Evolutionary conservation across 2,329 filamentous ascomycete genomes (phyloP), one percentile per base, ranked within the genome.

Genomic region (Coleophoma cylindrospora): DNA sequence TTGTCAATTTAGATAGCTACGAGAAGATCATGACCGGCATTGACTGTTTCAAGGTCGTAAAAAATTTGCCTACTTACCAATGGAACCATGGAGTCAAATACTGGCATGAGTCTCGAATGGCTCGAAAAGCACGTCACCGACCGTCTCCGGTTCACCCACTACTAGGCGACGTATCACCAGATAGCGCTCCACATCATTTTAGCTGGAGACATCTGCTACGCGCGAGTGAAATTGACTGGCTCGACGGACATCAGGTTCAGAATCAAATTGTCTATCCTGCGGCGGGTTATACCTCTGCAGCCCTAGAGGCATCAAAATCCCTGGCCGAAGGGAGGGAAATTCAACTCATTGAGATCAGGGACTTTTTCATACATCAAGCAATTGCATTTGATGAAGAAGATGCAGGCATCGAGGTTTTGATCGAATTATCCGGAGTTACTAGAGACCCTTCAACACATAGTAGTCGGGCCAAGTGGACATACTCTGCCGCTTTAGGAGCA

Each of bases 61-160:
- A 43, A 27, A 21, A 21, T 4, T 57, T 80, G 13, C 77, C 77
- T 1, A 65, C 68, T 1, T 80, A 80, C 50, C 68, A 73, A 2
- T 80, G 77, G 76, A 75, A 80, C 33, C 76, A 79, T 49, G 60
- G 63, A 14, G 73, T 68, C 22, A 62, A 57, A 0, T 76, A 78
- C 57, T 80, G 77, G 76, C 69, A 75, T 51, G 76, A 80, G 45
- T 53, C 53, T 2, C 45, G 47, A 32, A 13, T 6, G 14, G 1
- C 69, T 71, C 50, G 65, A 72, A n/a, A 62, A 40, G 10, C 67
- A 73, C n/a, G 64, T 68, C 27, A 69, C 67, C 47, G 69, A 69
- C 3, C 68, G 74, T 14, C 70, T 72, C 38, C 76, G 79, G 48
- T 67, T 79, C 3, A 73, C 78, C 17, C 17, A 11, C 19, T 51